Base-by-base conservation (phyloP, 139 green algal species). In the Closterium sp. region DNA sequence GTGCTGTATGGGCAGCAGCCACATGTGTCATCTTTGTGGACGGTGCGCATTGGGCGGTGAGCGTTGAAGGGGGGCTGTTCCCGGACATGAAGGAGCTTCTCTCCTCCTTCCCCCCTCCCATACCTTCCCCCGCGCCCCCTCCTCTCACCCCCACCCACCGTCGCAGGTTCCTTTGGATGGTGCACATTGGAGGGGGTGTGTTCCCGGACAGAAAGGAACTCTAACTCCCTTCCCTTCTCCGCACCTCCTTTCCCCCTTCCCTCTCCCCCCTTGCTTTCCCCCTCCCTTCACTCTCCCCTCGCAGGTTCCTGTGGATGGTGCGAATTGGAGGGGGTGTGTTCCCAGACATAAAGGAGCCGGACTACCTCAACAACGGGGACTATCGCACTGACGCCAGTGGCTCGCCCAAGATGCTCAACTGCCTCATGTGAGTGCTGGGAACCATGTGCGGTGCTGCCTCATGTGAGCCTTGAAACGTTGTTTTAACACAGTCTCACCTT, bases 361-460 rank as follows among this genome's bases (percentile, higher is more conserved):
- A 99, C 94, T 99, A 98, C 94, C 92, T 99, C 24, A 93, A 62
- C 32, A 88, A 94, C 31, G 96, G 97, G 24, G 91, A 97, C 70
- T 99, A 99, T 94, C 94, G 96, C 3, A 95, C 99, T 0, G 97
- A 99, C 92, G 91, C 93, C 5, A 85, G 92, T 22, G 97, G 94
- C 24, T 31, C 93, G 29, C 88, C 88, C 17, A 87, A 38, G 31
- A 94, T 95, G 93, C 79, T 94, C 30, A 86, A 94, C 62, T 91
- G 91, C 86, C 89, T 95, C 70, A 94, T 95, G 93, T 95, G 62
- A 93, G 93, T 22, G 38, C 38, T n/a, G n/a, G n/a, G n/a, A n/a
- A n/a, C n/a, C n/a, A n/a, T n/a, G n/a, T n/a, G n/a, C n/a, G n/a
- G n/a, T n/a, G n/a, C 2, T 45, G 38, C 38, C 38, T 45, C n/a